Evolutionary conservation across 2,329 filamentous ascomycete genomes (phyloP).

Genomic region (Allantophomopsis cytisporea): DNA sequence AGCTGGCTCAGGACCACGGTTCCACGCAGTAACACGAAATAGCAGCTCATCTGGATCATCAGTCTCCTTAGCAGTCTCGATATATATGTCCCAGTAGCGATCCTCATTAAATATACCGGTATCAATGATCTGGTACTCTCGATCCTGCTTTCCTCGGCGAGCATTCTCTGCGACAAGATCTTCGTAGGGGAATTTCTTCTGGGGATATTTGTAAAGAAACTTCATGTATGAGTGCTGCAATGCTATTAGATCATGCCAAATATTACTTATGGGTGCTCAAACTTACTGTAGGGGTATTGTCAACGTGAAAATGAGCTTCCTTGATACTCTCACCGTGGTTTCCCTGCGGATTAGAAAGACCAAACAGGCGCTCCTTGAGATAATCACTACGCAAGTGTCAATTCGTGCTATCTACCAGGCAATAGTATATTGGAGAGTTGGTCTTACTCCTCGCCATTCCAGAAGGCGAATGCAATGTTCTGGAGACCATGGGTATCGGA

Average conservation of each 20-base stretch:
- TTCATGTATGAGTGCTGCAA: constrained; percentile 95
- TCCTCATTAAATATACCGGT: constrained; percentile 81
- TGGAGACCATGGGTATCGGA: constrained; percentile 83
- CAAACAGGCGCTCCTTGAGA: constrained; percentile 89
- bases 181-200: constrained; percentile 83
- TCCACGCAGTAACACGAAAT: constrained; percentile 94
- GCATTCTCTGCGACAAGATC: constrained; percentile 78
- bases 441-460: constrained; percentile 88
- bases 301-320: constrained; percentile 90
- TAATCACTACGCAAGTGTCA: constrained; percentile 55
- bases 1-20: constrained; percentile 79
- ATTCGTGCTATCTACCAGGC: not conserved
- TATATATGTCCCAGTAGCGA: constrained; percentile 93
- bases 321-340: constrained; percentile 97
- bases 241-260: constrained; percentile 1
- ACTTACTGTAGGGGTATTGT: constrained; percentile 61
- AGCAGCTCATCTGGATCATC: constrained; percentile 83
- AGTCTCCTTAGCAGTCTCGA: constrained; percentile 90
- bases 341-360: constrained; percentile 88
- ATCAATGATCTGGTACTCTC: constrained; percentile 85
- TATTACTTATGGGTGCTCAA: constrained; percentile 4
- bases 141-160: constrained; percentile 58
- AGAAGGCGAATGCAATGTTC: constrained; percentile 92
- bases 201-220: constrained; percentile 94
- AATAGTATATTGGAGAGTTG: constrained; percentile 6